Conservation (phyloP, 2,329 filamentous ascomycete species). For the Aspergillus caelatus region DNA sequence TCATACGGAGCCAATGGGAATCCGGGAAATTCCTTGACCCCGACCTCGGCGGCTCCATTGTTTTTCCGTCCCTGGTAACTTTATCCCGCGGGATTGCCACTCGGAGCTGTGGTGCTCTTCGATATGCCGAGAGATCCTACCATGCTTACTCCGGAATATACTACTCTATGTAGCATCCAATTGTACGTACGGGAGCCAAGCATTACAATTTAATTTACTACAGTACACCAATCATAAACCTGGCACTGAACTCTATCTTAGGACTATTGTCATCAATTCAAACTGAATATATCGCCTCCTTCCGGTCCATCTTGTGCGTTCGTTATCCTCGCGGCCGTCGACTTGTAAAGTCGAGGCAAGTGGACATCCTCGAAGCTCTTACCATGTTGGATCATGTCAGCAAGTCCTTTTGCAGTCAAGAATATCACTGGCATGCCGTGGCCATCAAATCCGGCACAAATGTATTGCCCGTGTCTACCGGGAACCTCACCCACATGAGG, state of each 20-base stretch:
- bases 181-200: not conserved
- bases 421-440: slow-evolving; percentile 69
- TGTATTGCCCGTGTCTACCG: slow-evolving; percentile 54
- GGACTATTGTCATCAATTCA: not conserved
- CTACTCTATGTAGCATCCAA: not conserved
- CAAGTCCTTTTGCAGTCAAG: slow-evolving; percentile 62
- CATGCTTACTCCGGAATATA: not conserved
- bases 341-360: slow-evolving; percentile 39
- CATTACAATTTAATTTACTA: too few relatives aligned
- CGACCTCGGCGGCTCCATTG: not conserved
- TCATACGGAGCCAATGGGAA: not conserved
- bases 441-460: slow-evolving; percentile 66
- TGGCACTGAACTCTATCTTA: too few relatives aligned
- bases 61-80: not conserved
- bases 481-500: slow-evolving; percentile 58
- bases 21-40: not conserved
- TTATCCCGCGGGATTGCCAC: not conserved
- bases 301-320: slow-evolving; percentile 20
- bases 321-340: slow-evolving; percentile 25
- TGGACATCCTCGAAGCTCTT: slow-evolving; percentile 31
- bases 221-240: too few relatives aligned
- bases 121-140: not conserved
- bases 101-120: not conserved
- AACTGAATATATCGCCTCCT: slow-evolving; percentile 20
- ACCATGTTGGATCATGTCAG: slow-evolving; percentile 54